Conservation (phyloP, 176 grass and related monocot species). For the Hsuehochloa calcarea region DNA sequence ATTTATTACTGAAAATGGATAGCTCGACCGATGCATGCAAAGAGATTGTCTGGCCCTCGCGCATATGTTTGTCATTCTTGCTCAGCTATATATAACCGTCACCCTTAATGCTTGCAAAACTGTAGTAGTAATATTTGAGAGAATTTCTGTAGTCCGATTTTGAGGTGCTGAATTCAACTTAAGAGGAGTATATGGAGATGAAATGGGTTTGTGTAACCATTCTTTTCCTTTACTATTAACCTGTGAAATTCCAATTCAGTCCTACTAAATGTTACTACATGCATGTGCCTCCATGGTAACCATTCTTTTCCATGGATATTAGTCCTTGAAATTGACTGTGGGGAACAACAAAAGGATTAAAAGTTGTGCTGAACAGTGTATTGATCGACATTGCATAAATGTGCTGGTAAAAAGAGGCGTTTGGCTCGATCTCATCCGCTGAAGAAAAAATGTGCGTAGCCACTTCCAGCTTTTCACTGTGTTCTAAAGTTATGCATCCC, state of each 20-base stretch:
- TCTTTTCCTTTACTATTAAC: not conserved
- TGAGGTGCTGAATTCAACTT: not conserved
- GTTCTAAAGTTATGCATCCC: not conserved
- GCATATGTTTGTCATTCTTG: too few species aligned
- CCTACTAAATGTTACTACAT: not conserved
- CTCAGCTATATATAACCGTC: too few species aligned
- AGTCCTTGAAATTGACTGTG: not conserved
- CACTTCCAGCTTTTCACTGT: constrained; percentile 11
- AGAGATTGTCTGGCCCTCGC: too few species aligned
- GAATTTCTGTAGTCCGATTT: not conserved
- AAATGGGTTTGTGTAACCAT: not conserved
- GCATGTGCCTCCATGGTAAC: not conserved
- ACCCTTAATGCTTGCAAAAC: not conserved
- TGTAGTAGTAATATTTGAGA: not conserved
- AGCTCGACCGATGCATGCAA: not conserved
- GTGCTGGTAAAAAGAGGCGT: constrained; percentile 14
- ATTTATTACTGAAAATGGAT: not conserved
- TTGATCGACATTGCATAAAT: constrained; percentile 11
- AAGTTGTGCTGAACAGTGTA: not conserved
- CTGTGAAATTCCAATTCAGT: too few species aligned
- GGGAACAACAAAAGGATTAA: not conserved
- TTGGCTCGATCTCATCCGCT: constrained; percentile 23
- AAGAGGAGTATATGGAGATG: not conserved
- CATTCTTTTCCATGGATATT: not conserved
- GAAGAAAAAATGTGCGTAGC: not conserved